These are phyloP conservation scores for Diaporthe citrichinensis DNA, from an alignment of 2,329 filamentous ascomycete species.

Conservation along the genomic window DNA sequence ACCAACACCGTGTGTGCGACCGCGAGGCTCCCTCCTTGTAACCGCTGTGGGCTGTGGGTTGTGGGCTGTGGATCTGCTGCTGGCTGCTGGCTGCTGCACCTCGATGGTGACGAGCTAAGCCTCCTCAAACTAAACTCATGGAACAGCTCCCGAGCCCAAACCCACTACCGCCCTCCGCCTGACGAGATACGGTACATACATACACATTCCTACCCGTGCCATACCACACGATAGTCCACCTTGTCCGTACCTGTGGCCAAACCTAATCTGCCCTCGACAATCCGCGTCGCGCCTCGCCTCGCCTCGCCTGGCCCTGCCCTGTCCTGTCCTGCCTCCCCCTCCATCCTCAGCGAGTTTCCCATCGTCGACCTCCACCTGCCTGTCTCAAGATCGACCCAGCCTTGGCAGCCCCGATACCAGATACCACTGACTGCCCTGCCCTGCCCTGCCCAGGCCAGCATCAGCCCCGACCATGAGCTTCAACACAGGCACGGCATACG, in stretches of 20 bases:
- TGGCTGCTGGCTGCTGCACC: constrained; percentile 27
- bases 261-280: constrained; percentile 23
- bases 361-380: constrained; percentile 21
- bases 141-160: constrained; percentile 36
- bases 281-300: constrained; percentile 11
- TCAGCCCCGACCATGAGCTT: constrained; percentile 65
- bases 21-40: constrained; percentile 37
- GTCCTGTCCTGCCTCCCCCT: constrained; percentile 6
- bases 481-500: constrained; percentile 77
- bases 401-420: constrained; percentile 34
- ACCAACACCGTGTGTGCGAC: constrained; percentile 33
- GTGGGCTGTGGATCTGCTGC: constrained; percentile 29
- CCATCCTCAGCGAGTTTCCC: constrained; percentile 12
- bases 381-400: constrained; percentile 9
- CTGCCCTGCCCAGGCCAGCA: constrained; percentile 1
- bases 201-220: constrained; percentile 17
- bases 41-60: constrained; percentile 35
- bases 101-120: constrained; percentile 37
- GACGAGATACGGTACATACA: constrained; percentile 10
- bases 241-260: constrained; percentile 2
- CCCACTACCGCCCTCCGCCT: constrained; percentile 34
- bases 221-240: constrained; percentile 16
- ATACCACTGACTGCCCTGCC: constrained; percentile 23
- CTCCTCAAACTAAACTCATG: constrained; percentile 36
- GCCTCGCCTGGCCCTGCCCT: constrained; percentile 7